A percentile compares a stretch with the other conserved stretches of the same genome.
Evolutionary conservation across 768 basidiomycete species (phyloP).

Genomic region (Suillus decipiens): DNA sequence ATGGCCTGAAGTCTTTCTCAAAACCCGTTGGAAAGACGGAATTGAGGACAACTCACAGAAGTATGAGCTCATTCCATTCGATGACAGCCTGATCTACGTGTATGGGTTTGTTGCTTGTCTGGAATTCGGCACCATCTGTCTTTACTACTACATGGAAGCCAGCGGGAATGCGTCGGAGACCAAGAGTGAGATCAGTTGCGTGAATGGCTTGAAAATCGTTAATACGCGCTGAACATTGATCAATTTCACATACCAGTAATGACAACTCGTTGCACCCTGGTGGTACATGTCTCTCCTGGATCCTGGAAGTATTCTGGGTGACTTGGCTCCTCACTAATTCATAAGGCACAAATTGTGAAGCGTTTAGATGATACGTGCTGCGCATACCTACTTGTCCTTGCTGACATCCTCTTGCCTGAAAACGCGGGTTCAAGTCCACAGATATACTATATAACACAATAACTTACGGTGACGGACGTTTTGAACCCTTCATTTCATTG

Average conservation of each 20-base stretch:
- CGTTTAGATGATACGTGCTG: neutral
- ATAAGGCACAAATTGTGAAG: neutral
- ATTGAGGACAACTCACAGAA: neutral
- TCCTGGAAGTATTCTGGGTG: neutral
- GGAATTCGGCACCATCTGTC: neutral
- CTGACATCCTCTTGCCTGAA: neutral
- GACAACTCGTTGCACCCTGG: neutral
- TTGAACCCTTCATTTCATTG: neutral
- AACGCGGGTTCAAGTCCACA: neutral
- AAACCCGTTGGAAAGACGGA: neutral
- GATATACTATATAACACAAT: neutral
- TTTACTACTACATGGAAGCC: constrained; percentile 14
- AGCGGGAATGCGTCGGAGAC: constrained; percentile 11
- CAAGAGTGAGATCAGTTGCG: constrained; percentile 9
- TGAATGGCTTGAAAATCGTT: constrained; percentile 13
- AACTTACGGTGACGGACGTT: neutral
- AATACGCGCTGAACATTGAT: neutral
- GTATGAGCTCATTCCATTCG: constrained; percentile 7
- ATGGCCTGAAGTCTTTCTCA: neutral
- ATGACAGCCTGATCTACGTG: neutral
- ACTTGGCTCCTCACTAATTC: neutral
- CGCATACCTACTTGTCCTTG: neutral
- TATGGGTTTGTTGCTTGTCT: constrained; percentile 2
- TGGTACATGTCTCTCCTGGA: neutral
- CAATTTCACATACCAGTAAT: neutral